Conservation (phyloP, 768 basidiomycete genomes). For the Sarcodon sp. region DNA sequence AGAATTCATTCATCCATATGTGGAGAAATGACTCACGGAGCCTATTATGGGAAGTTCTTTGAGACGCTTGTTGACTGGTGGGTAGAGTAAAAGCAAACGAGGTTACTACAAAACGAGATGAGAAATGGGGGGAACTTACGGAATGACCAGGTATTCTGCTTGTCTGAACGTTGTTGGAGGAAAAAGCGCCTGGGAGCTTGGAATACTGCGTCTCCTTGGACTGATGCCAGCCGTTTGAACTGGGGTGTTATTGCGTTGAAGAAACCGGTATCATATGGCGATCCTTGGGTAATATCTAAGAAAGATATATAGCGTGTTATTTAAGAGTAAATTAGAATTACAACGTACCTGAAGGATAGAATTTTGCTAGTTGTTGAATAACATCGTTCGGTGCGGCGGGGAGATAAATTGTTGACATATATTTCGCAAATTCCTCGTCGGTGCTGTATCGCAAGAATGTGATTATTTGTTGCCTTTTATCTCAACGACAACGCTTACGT, state of each 20-base stretch:
- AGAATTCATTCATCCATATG: neutral
- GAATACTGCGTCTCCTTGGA: conserved; percentile 15
- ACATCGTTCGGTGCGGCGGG: conserved; percentile 8
- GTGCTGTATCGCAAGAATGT: conserved; percentile 8
- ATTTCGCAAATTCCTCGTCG: conserved; percentile 8
- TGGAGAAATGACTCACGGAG: neutral
- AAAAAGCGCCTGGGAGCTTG: conserved; percentile 15
- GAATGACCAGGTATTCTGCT: conserved; percentile 10
- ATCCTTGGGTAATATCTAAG: conserved; percentile 27
- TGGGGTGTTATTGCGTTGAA: conserved; percentile 34
- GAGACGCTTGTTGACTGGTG: conserved; percentile 1
- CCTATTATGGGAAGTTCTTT: conserved; percentile 2
- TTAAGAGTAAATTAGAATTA: too few relatives aligned
- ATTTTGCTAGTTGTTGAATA: conserved; percentile 7
- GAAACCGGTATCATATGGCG: conserved; percentile 36
- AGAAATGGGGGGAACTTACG: conserved; percentile 2
- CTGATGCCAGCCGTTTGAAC: conserved; percentile 20
- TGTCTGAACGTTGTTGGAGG: conserved; percentile 7
- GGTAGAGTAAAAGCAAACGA: too few relatives aligned
- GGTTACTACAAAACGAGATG: neutral
- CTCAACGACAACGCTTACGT: conserved; percentile 11
- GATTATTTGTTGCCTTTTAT: neutral
- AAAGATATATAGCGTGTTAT: too few relatives aligned
- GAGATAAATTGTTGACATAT: conserved; percentile 10
- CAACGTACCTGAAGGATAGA: conserved; percentile 8